Evolutionary conservation across 2,329 filamentous ascomycete genomes (phyloP).

Genomic region (Volutella citrinella): DNA sequence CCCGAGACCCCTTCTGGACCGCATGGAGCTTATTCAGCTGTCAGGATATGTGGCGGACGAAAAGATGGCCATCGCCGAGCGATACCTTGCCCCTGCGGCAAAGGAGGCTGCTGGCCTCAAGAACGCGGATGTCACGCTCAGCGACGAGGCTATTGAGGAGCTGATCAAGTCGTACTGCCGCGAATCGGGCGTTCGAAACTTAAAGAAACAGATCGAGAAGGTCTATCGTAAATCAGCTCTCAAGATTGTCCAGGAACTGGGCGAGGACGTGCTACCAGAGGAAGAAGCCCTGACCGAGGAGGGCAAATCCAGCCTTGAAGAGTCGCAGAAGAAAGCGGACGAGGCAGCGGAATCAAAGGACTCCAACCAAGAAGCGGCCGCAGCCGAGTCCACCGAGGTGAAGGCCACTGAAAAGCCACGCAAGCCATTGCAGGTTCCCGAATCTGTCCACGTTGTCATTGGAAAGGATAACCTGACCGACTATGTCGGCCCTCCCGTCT

Average conservation of each 20-base stretch:
- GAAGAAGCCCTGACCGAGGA: slow-evolving; percentile 80
- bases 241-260: slow-evolving; percentile 94
- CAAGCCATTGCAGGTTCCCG: slow-evolving; percentile 77
- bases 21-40: slow-evolving; percentile 96
- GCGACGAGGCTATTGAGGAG: slow-evolving; percentile 86
- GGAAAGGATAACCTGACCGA: slow-evolving; percentile 89
- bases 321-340: slow-evolving; percentile 66
- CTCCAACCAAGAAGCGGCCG: slow-evolving; percentile 22
- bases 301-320: slow-evolving; percentile 73
- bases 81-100: slow-evolving; percentile 89
- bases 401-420: slow-evolving; percentile 64
- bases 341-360: slow-evolving; percentile 41
- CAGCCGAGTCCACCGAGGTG: slow-evolving; percentile 32
- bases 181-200: slow-evolving; percentile 92
- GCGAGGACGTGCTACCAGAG: slow-evolving; percentile 78
- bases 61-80: slow-evolving; percentile 97
- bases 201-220: slow-evolving; percentile 99
- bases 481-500: slow-evolving; percentile 93
- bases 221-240: slow-evolving; percentile 95
- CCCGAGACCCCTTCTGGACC: slow-evolving; percentile 85
- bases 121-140: slow-evolving; percentile 83
- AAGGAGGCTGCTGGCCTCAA: slow-evolving; percentile 90
- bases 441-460: slow-evolving; percentile 81
- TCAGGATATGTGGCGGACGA: slow-evolving; percentile 97
- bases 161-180: slow-evolving; percentile 98